Evolutionary conservation across 1,284 basidiomycete species (phyloP).

Genomic region (Fomes fomentarius): DNA sequence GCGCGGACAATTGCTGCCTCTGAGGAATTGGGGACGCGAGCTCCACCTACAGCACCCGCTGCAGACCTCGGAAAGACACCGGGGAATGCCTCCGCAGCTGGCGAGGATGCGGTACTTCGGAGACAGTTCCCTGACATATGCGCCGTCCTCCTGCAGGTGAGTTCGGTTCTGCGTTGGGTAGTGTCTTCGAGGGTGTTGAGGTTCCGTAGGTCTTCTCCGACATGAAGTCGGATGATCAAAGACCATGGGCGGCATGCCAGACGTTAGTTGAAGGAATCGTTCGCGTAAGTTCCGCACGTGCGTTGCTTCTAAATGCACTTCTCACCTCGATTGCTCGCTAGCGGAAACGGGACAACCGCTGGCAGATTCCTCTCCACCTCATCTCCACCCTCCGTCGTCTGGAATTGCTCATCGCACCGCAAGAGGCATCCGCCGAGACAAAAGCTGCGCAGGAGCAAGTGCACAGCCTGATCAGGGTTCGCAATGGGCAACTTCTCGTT

Average conservation of each 20-base stretch:
- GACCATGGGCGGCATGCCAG: conserved; percentile 42
- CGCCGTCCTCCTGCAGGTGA: conserved; percentile 53
- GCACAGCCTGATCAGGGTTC: conserved; percentile 65
- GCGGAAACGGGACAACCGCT: conserved; percentile 48
- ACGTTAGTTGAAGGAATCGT: conserved; percentile 43
- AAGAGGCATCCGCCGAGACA: conserved; percentile 26
- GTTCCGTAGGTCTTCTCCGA: conserved; percentile 22
- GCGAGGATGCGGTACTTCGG: conserved; percentile 35
- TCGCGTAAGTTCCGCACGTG: conserved; percentile 41
- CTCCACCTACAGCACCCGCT: conserved; percentile 14
- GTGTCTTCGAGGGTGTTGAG: conserved; percentile 30
- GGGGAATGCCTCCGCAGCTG: background rate
- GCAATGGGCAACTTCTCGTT: conserved; percentile 55
- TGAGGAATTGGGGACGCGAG: conserved; percentile 11
- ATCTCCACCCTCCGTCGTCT: conserved; percentile 44
- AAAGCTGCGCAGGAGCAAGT: conserved; percentile 39
- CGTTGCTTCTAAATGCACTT: conserved; percentile 14
- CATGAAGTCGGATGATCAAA: conserved; percentile 31
- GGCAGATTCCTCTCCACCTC: conserved; percentile 50
- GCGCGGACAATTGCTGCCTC: conserved; percentile 22
- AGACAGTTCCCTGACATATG: conserved; percentile 51
- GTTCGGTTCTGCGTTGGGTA: conserved; percentile 20
- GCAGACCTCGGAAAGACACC: conserved; percentile 11
- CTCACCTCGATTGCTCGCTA: conserved; percentile 29
- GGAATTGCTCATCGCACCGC: conserved; percentile 35